Conservation (phyloP, 2,329 filamentous ascomycete genomes). For the Immersiporthe knoxdaviesiana region DNA sequence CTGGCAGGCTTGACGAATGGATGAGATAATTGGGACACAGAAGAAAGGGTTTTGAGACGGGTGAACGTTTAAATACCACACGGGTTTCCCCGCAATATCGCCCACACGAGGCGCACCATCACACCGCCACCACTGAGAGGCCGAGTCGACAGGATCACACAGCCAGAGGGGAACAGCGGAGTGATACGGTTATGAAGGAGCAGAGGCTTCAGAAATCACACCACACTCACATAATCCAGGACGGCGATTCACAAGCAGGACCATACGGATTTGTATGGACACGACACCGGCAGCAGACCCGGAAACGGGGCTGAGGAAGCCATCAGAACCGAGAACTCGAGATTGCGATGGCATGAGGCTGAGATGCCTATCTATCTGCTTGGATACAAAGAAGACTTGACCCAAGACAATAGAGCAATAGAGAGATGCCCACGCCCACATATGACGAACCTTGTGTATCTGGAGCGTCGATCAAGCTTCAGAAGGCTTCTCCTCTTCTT, state of each 20-base stretch:
- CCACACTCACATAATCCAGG: neutral
- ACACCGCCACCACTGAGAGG: neutral
- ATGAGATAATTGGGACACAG: neutral
- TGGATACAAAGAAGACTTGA: neutral
- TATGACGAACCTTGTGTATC: neutral
- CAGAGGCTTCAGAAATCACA: neutral
- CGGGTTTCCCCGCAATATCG: neutral
- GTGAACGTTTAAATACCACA: neutral
- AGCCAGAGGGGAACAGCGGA: neutral
- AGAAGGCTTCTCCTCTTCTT: neutral
- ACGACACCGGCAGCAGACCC: neutral
- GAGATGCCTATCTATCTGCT: neutral
- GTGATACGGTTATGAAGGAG: neutral
- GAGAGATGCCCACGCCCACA: neutral
- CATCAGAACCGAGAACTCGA: neutral
- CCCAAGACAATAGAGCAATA: neutral
- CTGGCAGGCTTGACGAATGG: neutral
- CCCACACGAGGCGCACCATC: neutral
- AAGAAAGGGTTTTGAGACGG: neutral
- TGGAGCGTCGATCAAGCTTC: neutral
- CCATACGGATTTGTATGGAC: neutral
- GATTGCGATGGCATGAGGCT: neutral
- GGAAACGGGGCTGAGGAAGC: neutral
- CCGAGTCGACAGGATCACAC: neutral
- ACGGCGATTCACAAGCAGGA: neutral